Base-by-base conservation (phyloP, 2,329 filamentous ascomycete species). In the Penicillium sp. region DNA sequence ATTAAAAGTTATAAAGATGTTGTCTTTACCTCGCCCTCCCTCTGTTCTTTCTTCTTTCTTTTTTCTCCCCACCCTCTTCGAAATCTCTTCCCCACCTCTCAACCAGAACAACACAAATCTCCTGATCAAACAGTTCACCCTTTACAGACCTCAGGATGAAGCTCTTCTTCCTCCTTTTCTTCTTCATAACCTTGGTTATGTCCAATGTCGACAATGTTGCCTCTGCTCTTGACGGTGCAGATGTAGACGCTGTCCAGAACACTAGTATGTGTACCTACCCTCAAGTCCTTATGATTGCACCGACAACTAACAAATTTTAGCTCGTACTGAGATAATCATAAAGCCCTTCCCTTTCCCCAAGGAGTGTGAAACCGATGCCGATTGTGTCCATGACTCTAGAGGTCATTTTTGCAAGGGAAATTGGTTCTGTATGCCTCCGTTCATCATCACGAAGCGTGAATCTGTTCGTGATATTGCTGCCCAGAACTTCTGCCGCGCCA, bases 101-200 rank as follows among this genome's bases (percentile, higher is more conserved):
- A 44, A 26, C 26, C 19, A 7, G 3, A 23, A 31, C 38, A 19
- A 19, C 47, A 21, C 45, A 50, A 23, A 2, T 15, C 35, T 17
- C 35, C n/a, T 50, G 5, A 56, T 35, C 26, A 21, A 31, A 17
- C 26, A 21, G 7, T 29, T n/a, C 21, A 38, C 54, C 5, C 17
- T 38, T 7, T 50, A 30, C 26, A 52, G 23, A 30, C 26, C 21
- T 29, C 46, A 55, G n/a, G 45, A 62, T 62, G 55, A 62, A 58
- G 44, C 45, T 58, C 30, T 31, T 44, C 26, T 41, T 49, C 30
- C 60, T 61, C 29, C 30, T 62, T 31, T 5, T 52, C 44, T 55
- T 58, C 50, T 29, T 62, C 48, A 26, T 55, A 44, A 58, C 59
- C 29, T 21, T 62, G 44, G 55, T n/a, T 19, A 7, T 55, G 46